phyloP scores from a whole-genome alignment of 2,329 filamentous ascomycete genomes.

The Pseudogymnoascus sp. region DNA sequence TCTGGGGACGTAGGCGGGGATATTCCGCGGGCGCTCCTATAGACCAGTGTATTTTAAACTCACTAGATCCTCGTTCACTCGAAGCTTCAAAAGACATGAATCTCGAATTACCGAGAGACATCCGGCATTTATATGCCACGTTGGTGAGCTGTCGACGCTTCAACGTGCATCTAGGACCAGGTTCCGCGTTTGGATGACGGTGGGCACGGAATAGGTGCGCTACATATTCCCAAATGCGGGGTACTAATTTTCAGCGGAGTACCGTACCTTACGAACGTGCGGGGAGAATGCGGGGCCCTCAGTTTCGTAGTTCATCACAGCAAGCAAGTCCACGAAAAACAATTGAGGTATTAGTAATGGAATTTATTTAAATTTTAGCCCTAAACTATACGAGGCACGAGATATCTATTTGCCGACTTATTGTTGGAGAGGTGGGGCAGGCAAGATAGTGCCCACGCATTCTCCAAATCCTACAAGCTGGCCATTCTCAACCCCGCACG shows the following conservation, averaged over 20 bases:
- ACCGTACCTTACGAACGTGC: neutral
- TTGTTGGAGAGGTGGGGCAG: constrained; percentile 9
- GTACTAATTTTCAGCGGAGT: neutral
- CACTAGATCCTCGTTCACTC: neutral
- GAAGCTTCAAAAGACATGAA: neutral
- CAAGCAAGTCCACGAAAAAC: neutral
- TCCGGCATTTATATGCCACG: neutral
- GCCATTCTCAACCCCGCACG: constrained; percentile 54
- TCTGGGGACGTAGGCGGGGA: neutral
- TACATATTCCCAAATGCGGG: neutral
- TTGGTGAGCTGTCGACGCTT: neutral
- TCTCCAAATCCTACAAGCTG: constrained; percentile 71
- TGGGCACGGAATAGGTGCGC: neutral
- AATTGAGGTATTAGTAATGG: neutral
- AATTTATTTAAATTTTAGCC: neutral
- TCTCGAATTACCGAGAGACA: neutral
- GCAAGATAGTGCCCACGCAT: constrained; percentile 54
- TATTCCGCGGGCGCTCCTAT: neutral
- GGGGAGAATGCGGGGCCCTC: neutral
- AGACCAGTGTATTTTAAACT: neutral
- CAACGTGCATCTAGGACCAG: neutral
- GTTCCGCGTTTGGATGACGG: constrained; percentile 6
- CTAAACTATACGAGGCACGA: neutral
- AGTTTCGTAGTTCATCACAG: neutral
- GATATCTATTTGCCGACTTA: neutral